Evolutionary conservation across 495 filamentous ascomycete genomes (phyloP).

Genomic region (Mytilinidion resinicola): DNA sequence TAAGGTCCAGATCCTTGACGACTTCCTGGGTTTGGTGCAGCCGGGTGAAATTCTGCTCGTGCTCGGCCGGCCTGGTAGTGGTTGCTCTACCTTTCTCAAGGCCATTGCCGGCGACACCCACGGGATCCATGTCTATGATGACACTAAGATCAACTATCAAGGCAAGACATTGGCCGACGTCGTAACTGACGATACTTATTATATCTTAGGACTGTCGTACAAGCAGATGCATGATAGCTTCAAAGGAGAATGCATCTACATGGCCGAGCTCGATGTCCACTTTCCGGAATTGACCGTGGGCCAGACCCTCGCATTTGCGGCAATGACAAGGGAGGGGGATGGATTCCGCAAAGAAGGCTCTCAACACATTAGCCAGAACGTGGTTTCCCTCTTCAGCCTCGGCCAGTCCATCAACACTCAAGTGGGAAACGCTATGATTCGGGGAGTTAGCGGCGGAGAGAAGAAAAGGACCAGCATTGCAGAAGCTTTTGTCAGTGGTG

Average conservation of each 20-base stretch:
- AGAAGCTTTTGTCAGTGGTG: conserved; percentile 57
- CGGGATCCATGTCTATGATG: conserved; percentile 52
- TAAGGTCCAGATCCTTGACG: conserved; percentile 69
- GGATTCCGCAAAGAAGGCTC: neutral
- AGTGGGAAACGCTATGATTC: conserved; percentile 73
- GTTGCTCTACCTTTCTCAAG: conserved; percentile 75
- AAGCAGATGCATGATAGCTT: conserved; percentile 61
- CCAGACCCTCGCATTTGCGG: conserved; percentile 74
- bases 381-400: conserved; percentile 63
- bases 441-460: conserved; percentile 77
- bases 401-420: conserved; percentile 68
- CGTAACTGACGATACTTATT: neutral
- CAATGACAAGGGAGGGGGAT: conserved; percentile 22
- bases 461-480: conserved; percentile 78
- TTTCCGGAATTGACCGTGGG: conserved; percentile 77
- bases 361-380: conserved; percentile 42
- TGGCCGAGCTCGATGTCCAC: conserved; percentile 73
- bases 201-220: neutral
- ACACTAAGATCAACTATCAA: neutral
- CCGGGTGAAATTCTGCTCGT: conserved; percentile 78
- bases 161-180: neutral
- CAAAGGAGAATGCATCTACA: conserved; percentile 75
- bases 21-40: conserved; percentile 70
- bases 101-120: conserved; percentile 71
- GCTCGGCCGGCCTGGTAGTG: conserved; percentile 68